Conservation (phyloP, 768 basidiomycete species). For the Sarcomyxa edulis region DNA sequence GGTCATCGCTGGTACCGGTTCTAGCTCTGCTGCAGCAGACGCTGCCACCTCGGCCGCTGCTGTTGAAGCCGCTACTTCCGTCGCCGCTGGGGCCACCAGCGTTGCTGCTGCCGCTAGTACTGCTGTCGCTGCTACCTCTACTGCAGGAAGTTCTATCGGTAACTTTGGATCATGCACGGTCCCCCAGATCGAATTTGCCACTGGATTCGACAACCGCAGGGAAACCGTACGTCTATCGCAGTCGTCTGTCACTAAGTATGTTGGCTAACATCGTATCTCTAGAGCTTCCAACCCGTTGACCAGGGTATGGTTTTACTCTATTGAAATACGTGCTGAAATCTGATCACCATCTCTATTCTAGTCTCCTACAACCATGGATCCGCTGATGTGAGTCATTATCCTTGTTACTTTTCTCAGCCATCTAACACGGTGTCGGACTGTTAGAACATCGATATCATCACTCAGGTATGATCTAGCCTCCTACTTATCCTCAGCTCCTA, state of each 20-base stretch:
- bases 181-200: conserved; percentile 50
- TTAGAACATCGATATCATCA: conserved; percentile 55
- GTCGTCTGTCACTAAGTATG: no score
- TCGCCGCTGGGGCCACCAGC: conserved; percentile 11
- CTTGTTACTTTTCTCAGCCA: no score
- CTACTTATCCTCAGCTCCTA: conserved; percentile 8
- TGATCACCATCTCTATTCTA: conserved; percentile 15
- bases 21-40: conserved; percentile 10
- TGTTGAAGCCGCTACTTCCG: conserved; percentile 14
- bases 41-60: conserved; percentile 10
- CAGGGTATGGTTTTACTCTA: conserved; percentile 22
- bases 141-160: conserved; percentile 27
- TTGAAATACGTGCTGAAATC: background rate
- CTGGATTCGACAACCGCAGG: conserved; percentile 47
- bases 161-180: conserved; percentile 49
- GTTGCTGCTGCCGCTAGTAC: no score
- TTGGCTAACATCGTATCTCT: no score
- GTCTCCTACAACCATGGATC: conserved; percentile 52
- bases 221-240: conserved; percentile 38
- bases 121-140: no score
- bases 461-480: no score
- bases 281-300: conserved; percentile 47
- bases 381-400: no score
- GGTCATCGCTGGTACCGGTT: conserved; percentile 22
- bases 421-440: no score